Evolutionary conservation across 2,329 filamentous ascomycete genomes (phyloP), one percentile per base, ranked within the genome.

Genomic region (Pseudogymnoascus pannorum): DNA sequence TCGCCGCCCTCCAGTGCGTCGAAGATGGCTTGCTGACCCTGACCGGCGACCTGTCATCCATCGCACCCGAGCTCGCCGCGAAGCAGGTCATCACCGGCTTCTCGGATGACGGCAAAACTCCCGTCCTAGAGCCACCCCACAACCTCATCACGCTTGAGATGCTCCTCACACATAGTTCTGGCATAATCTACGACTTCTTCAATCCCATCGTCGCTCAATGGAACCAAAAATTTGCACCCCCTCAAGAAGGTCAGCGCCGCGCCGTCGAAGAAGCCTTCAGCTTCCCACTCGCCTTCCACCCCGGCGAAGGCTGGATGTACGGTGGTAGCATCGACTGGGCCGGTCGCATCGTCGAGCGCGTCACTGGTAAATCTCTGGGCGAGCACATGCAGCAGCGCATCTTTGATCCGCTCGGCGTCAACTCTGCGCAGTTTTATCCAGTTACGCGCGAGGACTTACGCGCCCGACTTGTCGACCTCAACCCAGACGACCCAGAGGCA

Each of bases 371-470:
- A 0, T 68, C 66, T 0, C 73, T 83, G 2, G 78, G 81, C 36
- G 75, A 77, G 3, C 82, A 80, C 62, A 68, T 82, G 16, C 75
- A 79, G 60, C 69, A 75, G 59, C 66, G 79, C 18, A 72, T 83
- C 29, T 77, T 78, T 58, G 62, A 73, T 4, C 78, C 78, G 1
- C 71, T 84, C 1, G 75, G 74, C 11, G 74, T 80, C 42, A 67
- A 60, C 0, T 72, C 74, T 59, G 72, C 72, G 2, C 66, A 75
- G 62, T 76, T 78, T 63, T 72, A 71, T n/a, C 75, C 77, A 0
- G 64, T 44, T 4, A 66, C 64, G 51, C 69, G 67, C 36, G 68
- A 67, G 18, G 68, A 62, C 14, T 38, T 62, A 63, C 38, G 65
- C 66, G 2, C 66, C 65, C 57, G 68, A 65, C 33, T 64, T 57